Conservation (phyloP, 2,329 filamentous ascomycete species). For the Aspergillus bombycis region DNA sequence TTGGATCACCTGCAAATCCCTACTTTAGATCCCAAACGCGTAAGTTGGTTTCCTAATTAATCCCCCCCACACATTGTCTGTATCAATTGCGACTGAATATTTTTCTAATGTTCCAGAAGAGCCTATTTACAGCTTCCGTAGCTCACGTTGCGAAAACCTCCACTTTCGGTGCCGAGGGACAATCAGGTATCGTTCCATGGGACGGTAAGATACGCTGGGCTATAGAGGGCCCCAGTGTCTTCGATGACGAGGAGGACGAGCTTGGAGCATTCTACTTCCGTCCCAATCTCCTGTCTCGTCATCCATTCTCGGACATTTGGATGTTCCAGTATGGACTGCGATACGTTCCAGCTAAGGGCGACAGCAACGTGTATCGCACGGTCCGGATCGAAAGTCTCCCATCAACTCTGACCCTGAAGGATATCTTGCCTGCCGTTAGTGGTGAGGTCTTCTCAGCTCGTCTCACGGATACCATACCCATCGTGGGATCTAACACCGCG, state of each 20-base stretch:
- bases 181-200: slow-evolving; percentile 17
- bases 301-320: slow-evolving; percentile 20
- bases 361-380: slow-evolving; percentile 33
- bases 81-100: neutral
- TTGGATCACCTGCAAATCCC: slow-evolving; percentile 19
- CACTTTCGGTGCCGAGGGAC: too few relatives aligned
- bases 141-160: neutral
- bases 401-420: slow-evolving; percentile 22
- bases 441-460: slow-evolving; percentile 34
- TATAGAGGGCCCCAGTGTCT: slow-evolving; percentile 25
- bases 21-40: slow-evolving; percentile 17
- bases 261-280: slow-evolving; percentile 15
- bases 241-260: slow-evolving; percentile 27
- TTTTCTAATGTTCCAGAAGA: neutral
- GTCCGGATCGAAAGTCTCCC: slow-evolving; percentile 34
- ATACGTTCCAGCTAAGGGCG: slow-evolving; percentile 27
- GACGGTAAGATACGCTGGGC: slow-evolving; percentile 28
- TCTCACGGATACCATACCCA: slow-evolving; percentile 31
- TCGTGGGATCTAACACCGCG: slow-evolving; percentile 35
- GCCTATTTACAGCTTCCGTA: neutral
- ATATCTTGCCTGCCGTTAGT: slow-evolving; percentile 27
- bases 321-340: slow-evolving; percentile 38
- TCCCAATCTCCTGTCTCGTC: slow-evolving; percentile 13
- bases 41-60: slow-evolving; percentile 9
- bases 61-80: neutral